Evolutionary conservation across 1,139 yeast genomes (phyloP), one percentile per base, ranked within the genome.

Genomic region (Saccharomyces hybrid): DNA sequence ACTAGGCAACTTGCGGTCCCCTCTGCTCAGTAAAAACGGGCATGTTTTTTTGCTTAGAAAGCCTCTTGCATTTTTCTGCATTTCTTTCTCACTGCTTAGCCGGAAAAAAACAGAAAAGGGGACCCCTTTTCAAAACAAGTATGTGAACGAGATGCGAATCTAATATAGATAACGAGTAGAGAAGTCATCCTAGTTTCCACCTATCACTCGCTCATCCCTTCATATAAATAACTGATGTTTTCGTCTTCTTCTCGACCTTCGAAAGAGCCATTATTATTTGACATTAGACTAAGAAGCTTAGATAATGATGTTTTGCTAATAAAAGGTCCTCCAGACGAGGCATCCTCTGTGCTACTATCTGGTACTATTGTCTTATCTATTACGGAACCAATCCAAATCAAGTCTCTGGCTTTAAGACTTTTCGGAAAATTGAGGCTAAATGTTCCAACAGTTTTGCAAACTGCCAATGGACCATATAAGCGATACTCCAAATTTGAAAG

Each of bases 231-330:
- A 9, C 9, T 2, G n/a, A 50, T 55, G 53, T 48, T 62, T 57
- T 57, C 57, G 31, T 52, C 57, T 4, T 42, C 52, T 26, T 47
- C 57, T n/a, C 60, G 58, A 51, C 38, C 61, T 24, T 42, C 58
- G 12, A 62, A 58, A 50, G 62, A 61, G 24, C 66, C 69, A 2
- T 51, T 66, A 7, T 55, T 68, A 11, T 67, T 67, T 55, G 70
- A 67, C 51, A 63, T 65, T 2, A 61, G 70, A 49, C 60, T 73
- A 59, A 78, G 80, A 54, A 82, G 88, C 49, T 73, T 79, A 12
- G 95, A 88, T 50, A 86, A 84, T 60, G 96, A 90, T 66, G 95
- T 90, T 6, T 73, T 93, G 19, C 81, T 93, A 3, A 71, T 93
- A 42, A 85, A 91, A 63, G 99, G 99, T 1, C 65, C 82, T 2